Percentiles rank a stretch among this genome's conserved stretches.
phyloP scores from a whole-genome alignment of 1,284 basidiomycete species.

The Schizophyllum commune region DNA sequence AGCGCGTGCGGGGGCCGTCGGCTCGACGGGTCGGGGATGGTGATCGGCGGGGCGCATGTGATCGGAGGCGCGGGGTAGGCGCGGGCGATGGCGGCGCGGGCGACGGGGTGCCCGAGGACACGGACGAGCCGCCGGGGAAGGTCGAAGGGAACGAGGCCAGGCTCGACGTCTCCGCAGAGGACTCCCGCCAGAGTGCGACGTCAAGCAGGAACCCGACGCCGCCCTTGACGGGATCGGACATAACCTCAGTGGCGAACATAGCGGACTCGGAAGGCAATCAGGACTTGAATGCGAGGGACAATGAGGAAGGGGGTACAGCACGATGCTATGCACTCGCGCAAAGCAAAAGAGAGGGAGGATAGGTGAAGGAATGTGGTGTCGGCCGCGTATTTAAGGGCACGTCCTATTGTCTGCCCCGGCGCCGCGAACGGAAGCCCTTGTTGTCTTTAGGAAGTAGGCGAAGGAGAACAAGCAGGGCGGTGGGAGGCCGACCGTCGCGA shows the following conservation, averaged over 20 bases:
- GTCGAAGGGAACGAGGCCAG: not conserved
- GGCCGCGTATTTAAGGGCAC: not conserved
- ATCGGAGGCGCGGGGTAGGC: not conserved
- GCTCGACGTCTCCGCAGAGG: not conserved
- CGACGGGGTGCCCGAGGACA: not conserved
- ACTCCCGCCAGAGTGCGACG: not conserved
- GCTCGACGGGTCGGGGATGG: no score
- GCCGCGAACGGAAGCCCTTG: not conserved
- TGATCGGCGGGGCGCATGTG: not conserved
- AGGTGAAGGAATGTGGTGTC: not conserved
- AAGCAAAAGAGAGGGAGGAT: not conserved
- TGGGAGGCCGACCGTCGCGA: not conserved
- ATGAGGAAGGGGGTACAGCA: not conserved
- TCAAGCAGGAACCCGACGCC: not conserved
- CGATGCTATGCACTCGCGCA: not conserved
- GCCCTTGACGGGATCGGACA: not conserved
- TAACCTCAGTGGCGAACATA: no score
- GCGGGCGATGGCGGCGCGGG: no score
- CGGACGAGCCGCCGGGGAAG: not conserved
- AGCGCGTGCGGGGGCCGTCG: not conserved
- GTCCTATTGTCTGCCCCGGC: not conserved
- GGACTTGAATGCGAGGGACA: not conserved
- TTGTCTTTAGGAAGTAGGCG: not conserved
- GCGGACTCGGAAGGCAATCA: not conserved
- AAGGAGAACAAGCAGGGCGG: not conserved